Conservation (phyloP, 495 filamentous ascomycete genomes). For the Aspergillus kassunensis region DNA sequence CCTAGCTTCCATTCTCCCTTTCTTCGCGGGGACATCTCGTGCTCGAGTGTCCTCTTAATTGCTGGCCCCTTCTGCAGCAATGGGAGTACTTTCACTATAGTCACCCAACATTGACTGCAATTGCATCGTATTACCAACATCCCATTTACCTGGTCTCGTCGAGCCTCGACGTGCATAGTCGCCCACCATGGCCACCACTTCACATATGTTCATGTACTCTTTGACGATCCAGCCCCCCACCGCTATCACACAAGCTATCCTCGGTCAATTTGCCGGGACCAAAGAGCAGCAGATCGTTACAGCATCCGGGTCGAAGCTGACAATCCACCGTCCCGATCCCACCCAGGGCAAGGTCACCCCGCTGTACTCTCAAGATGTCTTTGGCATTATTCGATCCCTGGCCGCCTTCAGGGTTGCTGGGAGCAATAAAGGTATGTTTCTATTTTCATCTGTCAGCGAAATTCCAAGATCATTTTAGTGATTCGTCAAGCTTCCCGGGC, state of each 20-base stretch:
- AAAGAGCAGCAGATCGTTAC: slow-evolving; percentile 97
- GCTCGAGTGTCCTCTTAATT: slow-evolving; percentile 26
- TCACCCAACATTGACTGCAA: slow-evolving; percentile 27
- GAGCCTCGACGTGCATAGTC: slow-evolving; percentile 17
- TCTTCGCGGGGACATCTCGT: slow-evolving; percentile 22
- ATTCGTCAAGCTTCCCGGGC: slow-evolving; percentile 72
- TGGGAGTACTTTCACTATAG: slow-evolving; percentile 38
- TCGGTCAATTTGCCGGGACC: slow-evolving; percentile 90
- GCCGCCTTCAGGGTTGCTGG: slow-evolving; percentile 87
- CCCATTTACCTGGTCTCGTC: slow-evolving; percentile 9
- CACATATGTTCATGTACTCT: slow-evolving; percentile 96
- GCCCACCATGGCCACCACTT: slow-evolving; percentile 88
- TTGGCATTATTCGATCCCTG: slow-evolving; percentile 87
- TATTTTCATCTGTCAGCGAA: slow-evolving; percentile 31
- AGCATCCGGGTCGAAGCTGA: slow-evolving; percentile 84
- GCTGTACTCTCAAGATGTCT: slow-evolving; percentile 85
- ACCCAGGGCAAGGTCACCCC: slow-evolving; percentile 79
- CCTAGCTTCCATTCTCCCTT: neutral
- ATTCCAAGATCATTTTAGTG: slow-evolving; percentile 79
- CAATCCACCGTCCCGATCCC: slow-evolving; percentile 81
- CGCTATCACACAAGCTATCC: slow-evolving; percentile 80
- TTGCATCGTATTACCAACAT: slow-evolving; percentile 23
- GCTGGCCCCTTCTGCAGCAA: slow-evolving; percentile 27
- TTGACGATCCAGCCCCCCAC: slow-evolving; percentile 90
- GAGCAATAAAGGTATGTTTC: slow-evolving; percentile 88